These are phyloP conservation scores for Ricinus communis DNA, from an alignment of 345 rosid genomes.

Conservation along the genomic window DNA sequence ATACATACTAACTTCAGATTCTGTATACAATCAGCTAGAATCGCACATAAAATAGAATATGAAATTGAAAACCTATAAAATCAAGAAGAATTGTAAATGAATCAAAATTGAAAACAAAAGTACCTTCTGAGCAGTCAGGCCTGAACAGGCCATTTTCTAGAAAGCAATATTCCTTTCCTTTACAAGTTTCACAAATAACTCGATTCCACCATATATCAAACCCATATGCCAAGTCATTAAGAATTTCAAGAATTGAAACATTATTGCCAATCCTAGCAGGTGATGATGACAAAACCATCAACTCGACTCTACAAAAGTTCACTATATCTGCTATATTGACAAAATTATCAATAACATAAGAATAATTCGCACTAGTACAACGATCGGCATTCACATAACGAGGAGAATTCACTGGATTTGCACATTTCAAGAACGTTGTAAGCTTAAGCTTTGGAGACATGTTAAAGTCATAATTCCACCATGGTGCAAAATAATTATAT, in stretches of 20 bases:
- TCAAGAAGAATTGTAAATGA: too few species aligned
- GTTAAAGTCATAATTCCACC: background rate
- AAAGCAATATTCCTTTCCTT: background rate
- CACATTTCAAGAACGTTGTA: slow-evolving; percentile 10
- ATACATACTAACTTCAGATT: too few species aligned
- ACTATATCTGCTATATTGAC: background rate
- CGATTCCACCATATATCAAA: slow-evolving; percentile 1
- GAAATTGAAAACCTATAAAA: too few species aligned
- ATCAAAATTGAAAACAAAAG: background rate
- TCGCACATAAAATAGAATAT: too few species aligned
- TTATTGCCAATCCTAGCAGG: background rate
- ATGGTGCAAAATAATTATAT: background rate
- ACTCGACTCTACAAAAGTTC: slow-evolving; percentile 6
- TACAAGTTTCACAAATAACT: background rate
- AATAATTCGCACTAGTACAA: background rate
- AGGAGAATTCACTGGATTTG: slow-evolving; percentile 4
- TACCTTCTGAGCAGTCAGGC: background rate
- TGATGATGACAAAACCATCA: background rate
- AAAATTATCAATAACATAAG: slow-evolving; percentile 2
- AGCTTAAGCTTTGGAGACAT: background rate
- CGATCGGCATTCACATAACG: slow-evolving; percentile 7
- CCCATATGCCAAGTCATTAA: slow-evolving; percentile 8
- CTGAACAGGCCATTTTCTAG: background rate
- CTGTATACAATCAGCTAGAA: too few species aligned
- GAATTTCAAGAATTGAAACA: slow-evolving; percentile 1